Evolutionary conservation across 495 filamentous ascomycete genomes (phyloP).

Genomic region (Rusavskia elegans): DNA sequence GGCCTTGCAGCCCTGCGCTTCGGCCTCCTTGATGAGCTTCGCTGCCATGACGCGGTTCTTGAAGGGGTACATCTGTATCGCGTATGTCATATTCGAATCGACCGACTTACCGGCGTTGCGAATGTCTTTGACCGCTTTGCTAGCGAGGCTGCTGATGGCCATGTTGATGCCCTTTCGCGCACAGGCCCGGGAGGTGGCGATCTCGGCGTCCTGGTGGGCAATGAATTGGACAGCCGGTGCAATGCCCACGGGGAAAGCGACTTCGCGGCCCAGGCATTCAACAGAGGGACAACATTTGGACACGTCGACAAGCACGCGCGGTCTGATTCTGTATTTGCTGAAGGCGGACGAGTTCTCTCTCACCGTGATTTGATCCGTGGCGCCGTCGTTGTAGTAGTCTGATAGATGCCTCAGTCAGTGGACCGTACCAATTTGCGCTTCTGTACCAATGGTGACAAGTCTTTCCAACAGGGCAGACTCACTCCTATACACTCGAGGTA

Average conservation of each 20-base stretch:
- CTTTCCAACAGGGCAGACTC: too few relatives aligned
- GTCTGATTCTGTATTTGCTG: conserved; percentile 29
- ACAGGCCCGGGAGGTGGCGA: conserved; percentile 27
- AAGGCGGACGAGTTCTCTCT: conserved; percentile 28
- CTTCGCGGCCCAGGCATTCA: conserved; percentile 23
- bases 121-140: too few relatives aligned
- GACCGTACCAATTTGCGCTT: too few relatives aligned
- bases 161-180: conserved; percentile 14
- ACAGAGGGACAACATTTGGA: conserved; percentile 27
- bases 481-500: too few relatives aligned
- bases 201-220: conserved; percentile 32
- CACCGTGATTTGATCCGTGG: neutral
- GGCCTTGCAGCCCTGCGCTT: neutral
- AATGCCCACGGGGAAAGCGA: conserved; percentile 22
- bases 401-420: too few relatives aligned
- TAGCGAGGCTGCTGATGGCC: too few relatives aligned
- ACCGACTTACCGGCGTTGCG: too few relatives aligned
- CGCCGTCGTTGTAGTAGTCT: neutral
- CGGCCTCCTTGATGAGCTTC: neutral
- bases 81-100: too few relatives aligned
- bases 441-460: too few relatives aligned
- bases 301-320: conserved; percentile 35
- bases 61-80: neutral
- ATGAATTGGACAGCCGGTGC: conserved; percentile 31
- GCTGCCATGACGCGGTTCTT: neutral